Evolutionary conservation across 176 grass and related monocot genomes (phyloP), one percentile per base, ranked within the genome.

Genomic region (Saccharum spontaneum): DNA sequence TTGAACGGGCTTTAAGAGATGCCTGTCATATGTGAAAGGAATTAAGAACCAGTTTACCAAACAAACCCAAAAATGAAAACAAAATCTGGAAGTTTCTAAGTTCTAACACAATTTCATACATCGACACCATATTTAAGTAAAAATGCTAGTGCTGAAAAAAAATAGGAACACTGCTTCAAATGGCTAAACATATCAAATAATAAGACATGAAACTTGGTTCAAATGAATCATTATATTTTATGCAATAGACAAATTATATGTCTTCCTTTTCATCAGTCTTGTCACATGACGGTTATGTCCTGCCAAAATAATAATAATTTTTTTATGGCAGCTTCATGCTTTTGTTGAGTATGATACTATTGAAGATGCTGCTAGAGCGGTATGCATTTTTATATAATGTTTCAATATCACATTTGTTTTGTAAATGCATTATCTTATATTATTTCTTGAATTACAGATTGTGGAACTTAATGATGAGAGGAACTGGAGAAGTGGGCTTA

Each of bases 401-500:
- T 84, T 83, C 37, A 46, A 66, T 73, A 62, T 36, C 17, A 33
- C 15, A 39, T 81, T 39, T 83, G 28, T 62, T 76, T 54, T 33
- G 16, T 72, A 37, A 20, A 16, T 28, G 16, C 11, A 59, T 82
- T 31, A 31, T 78, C 66, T 83, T 81, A 82, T 34, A 49, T 74
- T 75, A 60, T 28, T 81, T 72, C 46, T 23, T 80, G 39, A 15
- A 20, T 77, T 73, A 38, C 81, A 99, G 97, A 88, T 96, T 89
- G 11, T 77, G 54, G 97, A 94, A 45, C 93, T 99, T 67, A 99
- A 99, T 90, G 93, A 96, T 88, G 97, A 99, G 67, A 95, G 88
- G 84, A 99, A 99, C 90, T 96, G 97, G 97, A 94, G 97, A 92
- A 96, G 46, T 70, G 94, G 94, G 28, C 86, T 99, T 22, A 92